Evolutionary conservation across 805 yeast genomes (phyloP), one percentile per base, ranked within the genome.

Genomic region (Spathaspora sp.): DNA sequence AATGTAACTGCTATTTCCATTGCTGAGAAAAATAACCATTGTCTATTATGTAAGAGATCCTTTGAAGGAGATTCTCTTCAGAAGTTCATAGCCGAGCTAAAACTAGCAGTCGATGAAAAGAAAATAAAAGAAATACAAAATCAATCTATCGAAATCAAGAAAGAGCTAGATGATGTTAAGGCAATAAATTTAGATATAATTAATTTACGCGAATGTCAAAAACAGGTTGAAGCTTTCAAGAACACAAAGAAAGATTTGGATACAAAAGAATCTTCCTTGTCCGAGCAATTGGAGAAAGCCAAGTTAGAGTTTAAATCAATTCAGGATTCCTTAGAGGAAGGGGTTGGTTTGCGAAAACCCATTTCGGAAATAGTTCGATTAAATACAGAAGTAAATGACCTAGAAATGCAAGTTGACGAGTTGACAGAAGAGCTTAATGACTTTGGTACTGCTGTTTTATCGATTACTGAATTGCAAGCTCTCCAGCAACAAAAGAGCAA

Each of bases 41-140:
- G 97, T 66, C 69, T 85, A 43, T 69, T 92, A 44, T 93, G 98
- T 65, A 79, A 80, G 17, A 75, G 96, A 48, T 73, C 77, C 11
- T 87, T 91, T 66, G 79, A 78, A 14, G 72, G 70, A 9, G 66
- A 61, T 1, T 72, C 67, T n/a, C 57, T 69, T 19, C 52, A 60
- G 1, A 52, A 50, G 5, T 74, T 74, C 47, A 49, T 70, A 5
- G 52, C 48, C 8, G 64, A 64, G n/a, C 55, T 73, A 16, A 56
- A 66, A 47, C 56, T 58, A 3, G 70, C 66, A 48, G 61, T 72
- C 17, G 60, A 64, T 29, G 60, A 66, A 2, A 61, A 64, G 53
- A 65, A 63, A 12, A 60, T 64, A 18, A 61, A 62, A 14, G 63
- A 66, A 50, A 62, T 72, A 7, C 56, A 59, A 23, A 56, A 61